Evolutionary conservation across 2,329 filamentous ascomycete genomes (phyloP).

Genomic region (Pseudogymnoascus sp.): DNA sequence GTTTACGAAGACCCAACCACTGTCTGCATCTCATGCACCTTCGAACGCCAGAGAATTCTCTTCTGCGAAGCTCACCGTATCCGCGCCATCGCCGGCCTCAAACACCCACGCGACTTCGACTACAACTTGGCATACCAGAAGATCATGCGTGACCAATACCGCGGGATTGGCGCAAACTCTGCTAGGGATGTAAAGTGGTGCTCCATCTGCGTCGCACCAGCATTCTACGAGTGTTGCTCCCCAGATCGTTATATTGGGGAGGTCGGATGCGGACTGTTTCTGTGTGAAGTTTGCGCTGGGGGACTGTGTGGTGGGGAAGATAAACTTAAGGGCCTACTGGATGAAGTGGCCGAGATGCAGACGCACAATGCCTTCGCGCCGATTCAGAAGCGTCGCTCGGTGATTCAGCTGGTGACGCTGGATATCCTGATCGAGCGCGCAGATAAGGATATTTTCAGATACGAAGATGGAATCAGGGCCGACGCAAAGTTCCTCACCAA

Average conservation of each 20-base stretch:
- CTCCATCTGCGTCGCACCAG: constrained; percentile 21
- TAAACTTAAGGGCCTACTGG: constrained; percentile 9
- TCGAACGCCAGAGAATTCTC: constrained; percentile 16
- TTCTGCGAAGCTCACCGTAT: constrained; percentile 19
- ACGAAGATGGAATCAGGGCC: constrained; percentile 16
- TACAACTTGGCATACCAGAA: constrained; percentile 7
- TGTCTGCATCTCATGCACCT: constrained; percentile 26
- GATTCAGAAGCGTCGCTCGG: background rate
- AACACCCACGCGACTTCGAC: constrained; percentile 14
- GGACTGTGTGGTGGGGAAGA: background rate
- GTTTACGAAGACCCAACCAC: constrained; percentile 12
- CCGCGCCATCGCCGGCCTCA: constrained; percentile 9
- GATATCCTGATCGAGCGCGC: background rate
- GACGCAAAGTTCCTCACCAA: constrained; percentile 20
- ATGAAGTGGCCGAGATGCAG: constrained; percentile 9
- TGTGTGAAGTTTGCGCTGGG: constrained; percentile 19
- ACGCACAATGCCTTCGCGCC: background rate
- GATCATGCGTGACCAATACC: background rate
- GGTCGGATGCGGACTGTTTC: constrained; percentile 21
- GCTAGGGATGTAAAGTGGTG: constrained; percentile 21
- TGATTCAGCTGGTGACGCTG: background rate
- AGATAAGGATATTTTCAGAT: background rate
- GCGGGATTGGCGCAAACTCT: constrained; percentile 10
- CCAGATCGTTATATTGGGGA: background rate
- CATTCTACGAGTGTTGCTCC: constrained; percentile 15